phyloP scores from a whole-genome alignment of 495 filamentous ascomycete genomes.

The Penicillium flavigenum region DNA sequence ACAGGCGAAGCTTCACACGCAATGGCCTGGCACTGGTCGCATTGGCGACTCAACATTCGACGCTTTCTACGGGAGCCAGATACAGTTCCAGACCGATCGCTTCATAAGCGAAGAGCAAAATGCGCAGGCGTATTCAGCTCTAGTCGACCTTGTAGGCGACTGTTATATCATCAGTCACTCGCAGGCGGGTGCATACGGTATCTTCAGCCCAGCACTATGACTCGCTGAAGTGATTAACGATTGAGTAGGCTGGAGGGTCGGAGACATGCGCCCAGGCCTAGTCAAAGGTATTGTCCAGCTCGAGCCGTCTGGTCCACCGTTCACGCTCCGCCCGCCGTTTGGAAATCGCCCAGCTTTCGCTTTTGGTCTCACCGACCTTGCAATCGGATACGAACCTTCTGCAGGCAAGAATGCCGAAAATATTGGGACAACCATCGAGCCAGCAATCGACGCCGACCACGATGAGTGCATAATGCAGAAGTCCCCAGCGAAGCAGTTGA shows the following conservation, averaged over 20 bases:
- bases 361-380: conserved; percentile 34
- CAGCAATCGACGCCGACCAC: conserved; percentile 1
- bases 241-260: conserved; percentile 24
- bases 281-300: conserved; percentile 32
- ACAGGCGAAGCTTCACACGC: conserved; percentile 48
- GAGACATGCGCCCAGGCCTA: conserved; percentile 28
- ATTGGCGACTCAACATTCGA: conserved; percentile 54
- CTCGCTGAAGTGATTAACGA: neutral
- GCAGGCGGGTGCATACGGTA: conserved; percentile 29
- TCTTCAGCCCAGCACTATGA: neutral
- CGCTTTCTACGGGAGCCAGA: conserved; percentile 33
- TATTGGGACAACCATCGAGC: conserved; percentile 7
- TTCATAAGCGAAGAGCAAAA: conserved; percentile 24
- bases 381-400: conserved; percentile 27
- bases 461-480: conserved; percentile 24
- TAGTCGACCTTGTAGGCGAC: conserved; percentile 34
- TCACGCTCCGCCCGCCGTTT: conserved; percentile 17
- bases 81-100: conserved; percentile 28
- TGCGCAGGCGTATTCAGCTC: conserved; percentile 24
- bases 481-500: conserved; percentile 22
- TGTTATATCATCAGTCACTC: conserved; percentile 34
- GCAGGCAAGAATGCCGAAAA: conserved; percentile 8
- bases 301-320: conserved; percentile 33
- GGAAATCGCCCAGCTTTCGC: conserved; percentile 11
- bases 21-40: conserved; percentile 53